A percentile compares a stretch with the other conserved stretches of the same genome.
phyloP scores from a whole-genome alignment of 257 asterid genomes.

The Gynochthodes officinalis region DNA sequence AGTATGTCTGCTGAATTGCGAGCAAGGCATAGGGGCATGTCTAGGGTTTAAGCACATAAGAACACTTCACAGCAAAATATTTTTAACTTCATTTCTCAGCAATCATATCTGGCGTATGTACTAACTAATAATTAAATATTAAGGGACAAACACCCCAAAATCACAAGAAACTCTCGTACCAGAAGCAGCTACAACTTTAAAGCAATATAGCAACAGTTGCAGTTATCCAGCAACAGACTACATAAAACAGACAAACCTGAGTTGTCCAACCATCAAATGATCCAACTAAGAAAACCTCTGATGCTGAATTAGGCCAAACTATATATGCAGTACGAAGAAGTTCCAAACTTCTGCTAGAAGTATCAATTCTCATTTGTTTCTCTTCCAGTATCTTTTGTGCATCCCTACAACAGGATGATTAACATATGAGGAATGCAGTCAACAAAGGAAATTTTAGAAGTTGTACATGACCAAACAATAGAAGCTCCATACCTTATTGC shows the following conservation, averaged over 20 bases:
- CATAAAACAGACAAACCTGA: slow-evolving; percentile 50
- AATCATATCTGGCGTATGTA: too few relatives aligned
- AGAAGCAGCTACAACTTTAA: background rate
- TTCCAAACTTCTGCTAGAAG: slow-evolving; percentile 55
- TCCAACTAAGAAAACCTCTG: slow-evolving; percentile 74
- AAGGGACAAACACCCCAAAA: background rate
- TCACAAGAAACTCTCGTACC: background rate
- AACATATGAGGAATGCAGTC: background rate
- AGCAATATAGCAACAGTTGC: background rate
- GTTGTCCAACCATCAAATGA: slow-evolving; percentile 97
- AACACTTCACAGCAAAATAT: background rate
- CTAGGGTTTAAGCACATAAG: background rate
- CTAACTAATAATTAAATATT: background rate
- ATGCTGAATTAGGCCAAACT: slow-evolving; percentile 72
- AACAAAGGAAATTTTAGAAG: background rate
- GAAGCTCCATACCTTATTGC: slow-evolving; percentile 45
- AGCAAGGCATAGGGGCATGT: background rate
- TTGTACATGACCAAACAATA: slow-evolving; percentile 13
- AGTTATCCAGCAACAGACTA: slow-evolving; percentile 1
- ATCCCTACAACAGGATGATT: slow-evolving; percentile 46
- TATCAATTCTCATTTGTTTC: slow-evolving; percentile 58
- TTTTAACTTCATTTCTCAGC: background rate
- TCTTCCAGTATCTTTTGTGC: slow-evolving; percentile 46
- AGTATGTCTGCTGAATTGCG: background rate
- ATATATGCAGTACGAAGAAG: slow-evolving; percentile 59